Base-by-base conservation (phyloP, 352 stramenopile species). In the Globisporangium okanoganense region DNA sequence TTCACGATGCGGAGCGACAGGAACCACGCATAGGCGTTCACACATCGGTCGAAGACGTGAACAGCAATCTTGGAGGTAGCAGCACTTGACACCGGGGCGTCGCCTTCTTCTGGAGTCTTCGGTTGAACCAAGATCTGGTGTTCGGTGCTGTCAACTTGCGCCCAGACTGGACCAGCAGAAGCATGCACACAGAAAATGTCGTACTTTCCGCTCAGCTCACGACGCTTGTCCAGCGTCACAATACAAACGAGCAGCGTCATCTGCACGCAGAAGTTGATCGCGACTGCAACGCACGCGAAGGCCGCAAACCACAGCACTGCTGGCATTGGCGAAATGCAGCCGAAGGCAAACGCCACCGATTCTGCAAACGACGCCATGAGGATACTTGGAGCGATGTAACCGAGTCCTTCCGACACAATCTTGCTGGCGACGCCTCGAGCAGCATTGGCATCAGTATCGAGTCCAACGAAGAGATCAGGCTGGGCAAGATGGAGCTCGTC, bases 291-390 rank as follows among this genome's bases (percentile, higher is more conserved):
- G 38, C 70, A 77, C 2, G 79, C 69, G 63, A 87, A 87, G 6
- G 75, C 79, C 56, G 79, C 79, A 64, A 88, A 88, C 75, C 78
- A 88, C 53, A 85, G 40, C 14, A 88, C 79, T 5, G 82, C 79
- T 43, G 79, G 79, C 79, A 88, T 88, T 14, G 69, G 64, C 25
- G 67, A 82, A 45, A 88, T 87, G 31, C 71, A 82, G 13, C 79
- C 79, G 41, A 87, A 85, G 0, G 73, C 69, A 36, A 88, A 88
- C 3, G 79, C 76, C 24, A 84, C 56, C 0, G 73, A 75, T 48
- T 88, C 79, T 20, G 75, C 71, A 12, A 73, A 64, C 12, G 77
- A 87, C 3, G 79, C 79, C 73, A 88, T 82, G 61, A 81, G 73
- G 31, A 88, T 88, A 64, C 79, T 88, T 25, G 79, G 79, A 16